These are phyloP conservation scores for Aspergillus pseudonomiae DNA, from an alignment of 2,329 filamentous ascomycete genomes.

Conservation along the genomic window DNA sequence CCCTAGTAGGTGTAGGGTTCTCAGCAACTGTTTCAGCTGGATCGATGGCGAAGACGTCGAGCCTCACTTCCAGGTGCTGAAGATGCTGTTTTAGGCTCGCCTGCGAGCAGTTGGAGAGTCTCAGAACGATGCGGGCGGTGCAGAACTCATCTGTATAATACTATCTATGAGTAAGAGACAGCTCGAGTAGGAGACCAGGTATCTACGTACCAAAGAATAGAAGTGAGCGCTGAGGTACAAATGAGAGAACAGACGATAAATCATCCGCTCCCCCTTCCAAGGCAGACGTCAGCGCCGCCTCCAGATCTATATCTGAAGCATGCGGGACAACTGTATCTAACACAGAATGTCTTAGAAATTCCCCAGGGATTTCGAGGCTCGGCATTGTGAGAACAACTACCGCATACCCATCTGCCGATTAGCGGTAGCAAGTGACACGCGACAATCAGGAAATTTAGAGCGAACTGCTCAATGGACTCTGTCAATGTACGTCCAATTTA, in stretches of 20 bases:
- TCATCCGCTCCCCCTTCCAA: slow-evolving; percentile 50
- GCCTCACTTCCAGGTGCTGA: slow-evolving; percentile 51
- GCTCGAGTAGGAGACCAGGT: slow-evolving; percentile 12
- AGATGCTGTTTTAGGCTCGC: slow-evolving; percentile 52
- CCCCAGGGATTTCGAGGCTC: slow-evolving; percentile 39
- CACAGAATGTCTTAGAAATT: slow-evolving; percentile 46
- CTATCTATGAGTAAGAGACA: slow-evolving; percentile 54
- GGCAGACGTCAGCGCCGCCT: slow-evolving; percentile 46
- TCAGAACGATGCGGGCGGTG: slow-evolving; percentile 54
- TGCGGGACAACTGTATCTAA: slow-evolving; percentile 50
- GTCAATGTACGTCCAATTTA: background rate
- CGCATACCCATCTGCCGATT: slow-evolving; percentile 26
- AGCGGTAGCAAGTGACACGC: background rate
- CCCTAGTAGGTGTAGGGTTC: slow-evolving; percentile 38
- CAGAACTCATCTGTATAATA: slow-evolving; percentile 56
- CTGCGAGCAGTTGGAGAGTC: slow-evolving; percentile 55
- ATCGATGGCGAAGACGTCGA: slow-evolving; percentile 53
- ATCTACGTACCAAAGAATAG: slow-evolving; percentile 54
- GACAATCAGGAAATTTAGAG: background rate
- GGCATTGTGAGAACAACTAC: slow-evolving; percentile 34
- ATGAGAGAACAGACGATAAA: slow-evolving; percentile 48
- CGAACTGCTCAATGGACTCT: background rate
- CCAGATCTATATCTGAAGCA: slow-evolving; percentile 42
- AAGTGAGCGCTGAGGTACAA: slow-evolving; percentile 53
- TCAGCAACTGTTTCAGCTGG: slow-evolving; percentile 46